phyloP scores from a whole-genome alignment of 2,329 filamentous ascomycete genomes.

The Hymenoscyphus repandus region DNA sequence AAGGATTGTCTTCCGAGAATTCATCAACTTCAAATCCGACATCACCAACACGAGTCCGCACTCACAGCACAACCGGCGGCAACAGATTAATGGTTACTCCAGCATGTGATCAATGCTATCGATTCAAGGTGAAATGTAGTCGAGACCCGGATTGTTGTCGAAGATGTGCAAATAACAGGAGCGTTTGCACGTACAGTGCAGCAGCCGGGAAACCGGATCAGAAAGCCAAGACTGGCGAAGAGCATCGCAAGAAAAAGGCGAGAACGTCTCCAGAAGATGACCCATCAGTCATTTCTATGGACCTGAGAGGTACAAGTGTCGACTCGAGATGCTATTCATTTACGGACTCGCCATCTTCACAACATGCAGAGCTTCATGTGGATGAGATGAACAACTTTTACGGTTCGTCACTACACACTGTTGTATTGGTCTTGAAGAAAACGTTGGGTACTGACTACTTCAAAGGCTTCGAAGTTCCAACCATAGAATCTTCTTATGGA shows the following conservation, averaged over 20 bases:
- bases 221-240: not conserved
- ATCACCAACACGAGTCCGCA: conserved; percentile 2
- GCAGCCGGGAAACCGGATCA: not conserved
- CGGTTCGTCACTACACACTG: not conserved
- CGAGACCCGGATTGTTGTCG: conserved; percentile 7
- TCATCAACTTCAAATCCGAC: conserved; percentile 3
- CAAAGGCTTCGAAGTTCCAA: not conserved
- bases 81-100: conserved; percentile 4
- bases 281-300: not conserved
- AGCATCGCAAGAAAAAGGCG: not conserved
- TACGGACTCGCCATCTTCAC: conserved; percentile 1
- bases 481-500: not conserved
- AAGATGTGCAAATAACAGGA: conserved; percentile 6
- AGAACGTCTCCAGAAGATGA: not conserved
- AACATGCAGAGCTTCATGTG: not conserved
- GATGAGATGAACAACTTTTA: conserved; percentile 4
- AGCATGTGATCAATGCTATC: conserved; percentile 9
- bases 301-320: not conserved
- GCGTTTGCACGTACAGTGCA: conserved; percentile 6
- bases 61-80: conserved; percentile 1
- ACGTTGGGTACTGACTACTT: not conserved
- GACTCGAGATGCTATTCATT: conserved; percentile 3
- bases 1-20: conserved; percentile 4
- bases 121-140: conserved; percentile 9
- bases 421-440: not conserved